Evolutionary conservation across 164 flowering plant genomes (phyloP), one percentile per base, ranked within the genome.

Genomic region (Amborella trichopoda): DNA sequence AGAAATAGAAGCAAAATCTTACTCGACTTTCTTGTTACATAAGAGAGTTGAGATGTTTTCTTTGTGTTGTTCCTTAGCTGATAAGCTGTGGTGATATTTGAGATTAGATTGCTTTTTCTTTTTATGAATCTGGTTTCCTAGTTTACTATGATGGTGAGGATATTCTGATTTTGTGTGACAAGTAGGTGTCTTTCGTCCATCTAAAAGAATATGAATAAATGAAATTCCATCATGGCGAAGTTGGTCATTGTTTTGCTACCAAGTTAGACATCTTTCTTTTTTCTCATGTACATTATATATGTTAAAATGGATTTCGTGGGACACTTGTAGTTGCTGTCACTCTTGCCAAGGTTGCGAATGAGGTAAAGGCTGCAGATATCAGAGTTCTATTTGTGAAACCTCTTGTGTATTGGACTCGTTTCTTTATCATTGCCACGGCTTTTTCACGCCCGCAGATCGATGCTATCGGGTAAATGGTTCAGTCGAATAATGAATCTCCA

Each of bases 381-480:
- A 81, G 58, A 43, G 77, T 91, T 27, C 90, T 91, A 32, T 91
- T 91, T 68, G 99, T 91, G 62, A 91, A 91, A 72, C 99, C 96
- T 64, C 67, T 91, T 19, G 96, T 87, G 39, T 81, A 84, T 38
- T 91, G 99, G 99, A 91, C 99, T 68, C 68, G 80, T 28, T 91
- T 91, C 69, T 91, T 91, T 54, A 78, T 91, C 60, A 87, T 91
- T 54, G 83, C 77, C 28, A 91, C 99, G 23, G 99, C 96, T 48
- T 91, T 78, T 80, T 91, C 99, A 46, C 81, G 77, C 37, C 96
- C 99, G 38, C 96, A 91, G 51, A 69, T 87, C 54, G 85, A 84
- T 58, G 99, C 99, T 25, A 82, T 91, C 38, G 76, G 82, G 99
- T 91, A 78, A 44, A 49, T 22, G 28, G 18, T 46, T 48, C 10